Base-by-base conservation (phyloP, 176 grass and related monocot species). In the Lolium perenne region DNA sequence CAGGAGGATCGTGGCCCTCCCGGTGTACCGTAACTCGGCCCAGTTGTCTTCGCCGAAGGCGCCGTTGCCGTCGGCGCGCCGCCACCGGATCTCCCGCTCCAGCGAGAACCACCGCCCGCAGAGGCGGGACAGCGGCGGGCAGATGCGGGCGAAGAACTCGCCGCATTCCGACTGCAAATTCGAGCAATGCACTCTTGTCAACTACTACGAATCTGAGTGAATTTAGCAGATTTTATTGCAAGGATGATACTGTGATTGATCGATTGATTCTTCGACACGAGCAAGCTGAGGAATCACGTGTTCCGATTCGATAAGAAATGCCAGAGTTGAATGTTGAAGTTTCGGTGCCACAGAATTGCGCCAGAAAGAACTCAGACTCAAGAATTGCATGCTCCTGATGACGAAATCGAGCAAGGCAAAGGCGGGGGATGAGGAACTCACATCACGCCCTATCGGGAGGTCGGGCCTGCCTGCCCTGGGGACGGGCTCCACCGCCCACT, bases 11-110 rank as follows among this genome's bases (percentile, higher is more conserved):
- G 7, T 58, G 56, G 1, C 0, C 54, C 54, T 56, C 54, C 54
- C 54, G 54, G 54, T 18, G 54, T 56, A 20, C 16, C 6, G 6
- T 56, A 16, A 18, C 54, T 17, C 17, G 18, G 7, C 7, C 84
- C 76, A 85, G 20, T 67, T 74, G 20, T 55, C 29, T n/a, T 85
- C 60, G 20, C 32, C 41, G 73, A 66, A 67, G 11, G 1, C 32
- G 58, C 59, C 65, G 65, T 14, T 6, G 38, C 18, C 50, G 64
- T 48, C 51, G 38, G 61, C 62, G n/a, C 7, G 9, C 63, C 21
- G 38, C 62, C 50, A 70, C 75, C 35, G 62, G 22, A 86, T 86
- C 63, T 79, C 50, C 84, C 84, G 63, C 64, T 35, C 22, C 11
- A 38, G 17, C 17, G 43, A 17, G 17, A 41, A 20, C 21, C 8